These are phyloP conservation scores for Solanum tarapatanum DNA, from an alignment of 257 asterid genomes.

Conservation along the genomic window DNA sequence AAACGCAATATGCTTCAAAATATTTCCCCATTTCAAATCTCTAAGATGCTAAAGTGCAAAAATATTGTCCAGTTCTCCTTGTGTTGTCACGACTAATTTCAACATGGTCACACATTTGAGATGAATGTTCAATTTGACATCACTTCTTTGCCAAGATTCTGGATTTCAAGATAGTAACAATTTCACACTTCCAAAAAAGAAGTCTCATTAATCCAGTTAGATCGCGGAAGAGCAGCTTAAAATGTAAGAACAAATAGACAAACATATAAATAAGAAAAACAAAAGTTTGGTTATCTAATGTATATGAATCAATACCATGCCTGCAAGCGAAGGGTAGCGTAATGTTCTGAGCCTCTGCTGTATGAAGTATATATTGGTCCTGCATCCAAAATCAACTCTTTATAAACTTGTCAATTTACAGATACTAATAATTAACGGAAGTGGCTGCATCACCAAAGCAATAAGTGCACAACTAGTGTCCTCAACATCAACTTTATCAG, in stretches of 20 bases:
- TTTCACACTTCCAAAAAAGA: neutral
- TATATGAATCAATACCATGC: constrained; percentile 58
- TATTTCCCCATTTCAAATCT: neutral
- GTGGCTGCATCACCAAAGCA: neutral
- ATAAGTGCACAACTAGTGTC: neutral
- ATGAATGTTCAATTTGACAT: neutral
- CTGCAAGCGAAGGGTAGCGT: constrained; percentile 90
- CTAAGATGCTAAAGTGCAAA: neutral
- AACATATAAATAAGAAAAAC: neutral
- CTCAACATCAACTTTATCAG: neutral
- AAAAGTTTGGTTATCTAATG: neutral
- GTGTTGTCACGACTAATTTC: neutral
- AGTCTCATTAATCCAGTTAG: neutral
- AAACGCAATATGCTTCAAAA: neutral
- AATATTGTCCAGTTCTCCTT: neutral
- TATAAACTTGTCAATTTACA: neutral
- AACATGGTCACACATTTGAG: neutral
- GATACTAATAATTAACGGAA: neutral
- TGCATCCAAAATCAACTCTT: constrained; percentile 17
- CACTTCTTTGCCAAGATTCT: neutral
- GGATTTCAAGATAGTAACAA: neutral
- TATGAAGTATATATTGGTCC: constrained; percentile 91
- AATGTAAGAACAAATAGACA: neutral
- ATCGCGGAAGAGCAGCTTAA: neutral
- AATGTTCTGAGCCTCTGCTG: constrained; percentile 83